These are phyloP conservation scores for Fusarium dimerum DNA, from an alignment of 2,329 filamentous ascomycete species.

Conservation along the genomic window DNA sequence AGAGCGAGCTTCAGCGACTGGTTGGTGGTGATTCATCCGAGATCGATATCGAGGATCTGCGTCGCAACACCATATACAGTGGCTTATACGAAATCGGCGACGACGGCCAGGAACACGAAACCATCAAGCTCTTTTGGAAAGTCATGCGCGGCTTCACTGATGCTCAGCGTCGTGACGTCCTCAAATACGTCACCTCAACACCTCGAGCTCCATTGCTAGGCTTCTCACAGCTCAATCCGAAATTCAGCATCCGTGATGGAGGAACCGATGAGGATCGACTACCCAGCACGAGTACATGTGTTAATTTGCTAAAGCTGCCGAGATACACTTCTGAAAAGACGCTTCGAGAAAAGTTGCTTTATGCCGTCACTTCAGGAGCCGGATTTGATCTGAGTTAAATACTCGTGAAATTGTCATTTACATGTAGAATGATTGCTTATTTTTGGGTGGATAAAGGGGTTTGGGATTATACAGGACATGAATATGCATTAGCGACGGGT, in stretches of 20 bases:
- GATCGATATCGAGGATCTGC: slow-evolving; percentile 85
- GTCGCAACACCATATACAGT: slow-evolving; percentile 81
- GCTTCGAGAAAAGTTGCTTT: slow-evolving; percentile 79
- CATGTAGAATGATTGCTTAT: too few relatives aligned
- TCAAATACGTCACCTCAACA: slow-evolving; percentile 95
- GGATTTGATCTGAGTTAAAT: slow-evolving; percentile 81
- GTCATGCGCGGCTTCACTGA: slow-evolving; percentile 79
- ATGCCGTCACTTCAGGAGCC: slow-evolving; percentile 85
- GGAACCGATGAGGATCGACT: slow-evolving; percentile 63
- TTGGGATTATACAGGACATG: not conserved
- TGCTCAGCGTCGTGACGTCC: slow-evolving; percentile 75
- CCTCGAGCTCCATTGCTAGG: slow-evolving; percentile 87
- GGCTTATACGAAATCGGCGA: slow-evolving; percentile 90
- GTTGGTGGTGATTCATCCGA: slow-evolving; percentile 84
- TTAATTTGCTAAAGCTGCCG: slow-evolving; percentile 91
- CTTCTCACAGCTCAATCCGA: slow-evolving; percentile 81
- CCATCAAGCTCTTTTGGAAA: slow-evolving; percentile 85
- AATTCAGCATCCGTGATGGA: slow-evolving; percentile 87
- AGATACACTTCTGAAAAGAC: slow-evolving; percentile 68
- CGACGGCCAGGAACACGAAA: slow-evolving; percentile 82
- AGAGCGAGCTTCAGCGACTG: slow-evolving; percentile 88
- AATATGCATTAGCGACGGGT: not conserved
- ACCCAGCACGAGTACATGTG: slow-evolving; percentile 93
- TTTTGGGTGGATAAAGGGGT: too few relatives aligned
- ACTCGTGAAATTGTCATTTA: slow-evolving; percentile 3